phyloP scores from a whole-genome alignment of 176 grass and related monocot genomes.

The Oryza coarctata region DNA sequence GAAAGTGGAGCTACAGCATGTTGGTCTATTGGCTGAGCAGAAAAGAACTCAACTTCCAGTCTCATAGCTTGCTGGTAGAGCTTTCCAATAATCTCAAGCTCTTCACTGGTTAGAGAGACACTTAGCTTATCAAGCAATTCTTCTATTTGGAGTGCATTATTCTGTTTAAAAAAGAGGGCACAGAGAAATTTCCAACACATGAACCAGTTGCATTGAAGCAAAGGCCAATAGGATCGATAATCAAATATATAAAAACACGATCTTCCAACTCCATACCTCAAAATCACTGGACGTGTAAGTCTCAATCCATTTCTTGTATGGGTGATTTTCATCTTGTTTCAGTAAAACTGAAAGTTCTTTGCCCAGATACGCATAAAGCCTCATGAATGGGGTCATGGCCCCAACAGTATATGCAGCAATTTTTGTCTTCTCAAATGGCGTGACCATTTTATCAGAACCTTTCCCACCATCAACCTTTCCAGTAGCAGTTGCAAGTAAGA shows the following conservation, averaged over 20 bases:
- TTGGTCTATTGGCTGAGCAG: constrained; percentile 53
- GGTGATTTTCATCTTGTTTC: constrained; percentile 61
- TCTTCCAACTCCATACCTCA: constrained; percentile 59
- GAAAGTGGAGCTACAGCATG: constrained; percentile 70
- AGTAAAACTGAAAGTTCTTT: constrained; percentile 64
- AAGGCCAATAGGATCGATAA: not conserved
- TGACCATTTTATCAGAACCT: constrained; percentile 84
- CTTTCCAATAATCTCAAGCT: constrained; percentile 90
- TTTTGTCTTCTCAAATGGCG: constrained; percentile 98
- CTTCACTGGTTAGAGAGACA: constrained; percentile 86
- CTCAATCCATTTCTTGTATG: constrained; percentile 83
- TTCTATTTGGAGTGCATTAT: constrained; percentile 76
- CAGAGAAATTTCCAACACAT: not conserved
- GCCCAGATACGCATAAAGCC: constrained; percentile 84
- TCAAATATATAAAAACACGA: not conserved
- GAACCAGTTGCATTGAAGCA: not conserved
- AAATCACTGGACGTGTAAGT: constrained; percentile 68
- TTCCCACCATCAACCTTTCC: constrained; percentile 87
- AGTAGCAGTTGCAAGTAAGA: constrained; percentile 80
- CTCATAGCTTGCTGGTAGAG: constrained; percentile 88
- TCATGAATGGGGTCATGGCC: constrained; percentile 90
- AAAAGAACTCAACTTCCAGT: constrained; percentile 82
- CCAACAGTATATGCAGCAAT: constrained; percentile 94
- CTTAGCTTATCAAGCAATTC: constrained; percentile 91
- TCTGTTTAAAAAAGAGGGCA: constrained; percentile 34